Evolutionary conservation across 345 rosid species (phyloP).

Genomic region (Bruguiera sexangula): DNA sequence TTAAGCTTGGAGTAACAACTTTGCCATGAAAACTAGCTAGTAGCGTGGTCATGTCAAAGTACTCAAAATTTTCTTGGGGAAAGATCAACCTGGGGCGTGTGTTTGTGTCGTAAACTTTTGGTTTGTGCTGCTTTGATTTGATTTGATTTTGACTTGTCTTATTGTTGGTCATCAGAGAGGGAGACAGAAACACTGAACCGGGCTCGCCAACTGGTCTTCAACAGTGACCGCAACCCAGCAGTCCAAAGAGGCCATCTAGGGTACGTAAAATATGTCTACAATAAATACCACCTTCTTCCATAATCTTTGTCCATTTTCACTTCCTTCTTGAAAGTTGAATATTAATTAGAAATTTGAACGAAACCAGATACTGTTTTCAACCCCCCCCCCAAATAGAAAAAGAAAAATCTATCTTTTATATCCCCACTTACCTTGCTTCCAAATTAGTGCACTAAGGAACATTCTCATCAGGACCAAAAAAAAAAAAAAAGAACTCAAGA

Average conservation of each 20-base stretch:
- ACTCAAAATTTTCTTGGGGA: constrained; percentile 10
- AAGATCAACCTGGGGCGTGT: constrained; percentile 22
- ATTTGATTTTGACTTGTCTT: constrained; percentile 27
- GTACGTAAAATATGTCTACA: constrained; percentile 21
- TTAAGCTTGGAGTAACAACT: not conserved
- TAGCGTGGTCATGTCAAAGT: constrained; percentile 32
- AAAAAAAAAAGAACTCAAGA: too few species aligned
- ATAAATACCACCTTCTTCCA: not conserved
- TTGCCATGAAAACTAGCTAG: constrained; percentile 7
- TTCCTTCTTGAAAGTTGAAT: too few species aligned
- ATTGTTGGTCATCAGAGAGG: constrained; percentile 56
- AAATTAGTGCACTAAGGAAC: too few species aligned
- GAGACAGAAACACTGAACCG: constrained; percentile 97
- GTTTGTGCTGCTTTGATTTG: constrained; percentile 3
- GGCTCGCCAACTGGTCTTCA: constrained; percentile 96
- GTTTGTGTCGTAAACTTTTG: not conserved
- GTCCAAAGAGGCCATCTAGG: constrained; percentile 44
- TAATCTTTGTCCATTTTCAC: too few species aligned
- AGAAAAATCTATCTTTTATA: too few species aligned
- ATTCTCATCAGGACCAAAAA: too few species aligned
- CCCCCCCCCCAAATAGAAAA: not conserved
- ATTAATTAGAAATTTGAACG: too few species aligned
- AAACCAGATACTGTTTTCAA: constrained; percentile 1
- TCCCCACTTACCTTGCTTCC: too few species aligned
- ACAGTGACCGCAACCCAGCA: constrained; percentile 57